These are phyloP conservation scores for Trichosporon sp. DNA, from an alignment of 1,284 basidiomycete genomes.

Conservation along the genomic window DNA sequence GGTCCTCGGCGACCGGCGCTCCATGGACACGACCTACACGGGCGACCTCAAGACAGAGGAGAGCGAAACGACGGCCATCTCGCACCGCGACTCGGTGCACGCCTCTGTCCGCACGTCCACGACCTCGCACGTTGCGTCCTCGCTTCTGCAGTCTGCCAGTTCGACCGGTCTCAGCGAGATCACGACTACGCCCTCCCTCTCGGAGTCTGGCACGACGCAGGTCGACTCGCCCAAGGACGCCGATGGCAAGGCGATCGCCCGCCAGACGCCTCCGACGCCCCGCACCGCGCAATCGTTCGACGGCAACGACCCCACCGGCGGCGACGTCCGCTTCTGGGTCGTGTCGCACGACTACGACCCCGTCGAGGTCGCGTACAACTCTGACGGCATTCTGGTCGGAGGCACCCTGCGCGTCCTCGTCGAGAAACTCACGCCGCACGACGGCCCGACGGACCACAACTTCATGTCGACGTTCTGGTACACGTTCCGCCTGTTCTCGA, in stretches of 20 bases:
- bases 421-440: slow-evolving; percentile 95
- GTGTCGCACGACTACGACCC: slow-evolving; percentile 53
- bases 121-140: not conserved
- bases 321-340: slow-evolving; percentile 44
- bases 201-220: not conserved
- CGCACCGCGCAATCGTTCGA: slow-evolving; percentile 6
- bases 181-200: not conserved
- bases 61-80: slow-evolving; percentile 12
- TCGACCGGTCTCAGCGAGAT: not conserved
- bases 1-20: not conserved
- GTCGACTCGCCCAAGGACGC: slow-evolving; percentile 6
- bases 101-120: not conserved
- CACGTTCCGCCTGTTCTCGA: slow-evolving; percentile 90
- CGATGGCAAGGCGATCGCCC: slow-evolving; percentile 6
- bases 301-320: slow-evolving; percentile 9
- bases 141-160: slow-evolving; percentile 7
- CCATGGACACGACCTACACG: slow-evolving; percentile 8
- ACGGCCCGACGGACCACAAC: slow-evolving; percentile 71
- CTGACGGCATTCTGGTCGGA: slow-evolving; percentile 82
- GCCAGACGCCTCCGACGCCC: slow-evolving; percentile 2
- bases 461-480: slow-evolving; percentile 88
- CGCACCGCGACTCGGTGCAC: slow-evolving; percentile 8
- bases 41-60: not conserved
- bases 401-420: slow-evolving; percentile 83
- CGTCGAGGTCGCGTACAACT: slow-evolving; percentile 83